phyloP scores from a whole-genome alignment of 768 basidiomycete species.

The Scleroderma bovista region DNA sequence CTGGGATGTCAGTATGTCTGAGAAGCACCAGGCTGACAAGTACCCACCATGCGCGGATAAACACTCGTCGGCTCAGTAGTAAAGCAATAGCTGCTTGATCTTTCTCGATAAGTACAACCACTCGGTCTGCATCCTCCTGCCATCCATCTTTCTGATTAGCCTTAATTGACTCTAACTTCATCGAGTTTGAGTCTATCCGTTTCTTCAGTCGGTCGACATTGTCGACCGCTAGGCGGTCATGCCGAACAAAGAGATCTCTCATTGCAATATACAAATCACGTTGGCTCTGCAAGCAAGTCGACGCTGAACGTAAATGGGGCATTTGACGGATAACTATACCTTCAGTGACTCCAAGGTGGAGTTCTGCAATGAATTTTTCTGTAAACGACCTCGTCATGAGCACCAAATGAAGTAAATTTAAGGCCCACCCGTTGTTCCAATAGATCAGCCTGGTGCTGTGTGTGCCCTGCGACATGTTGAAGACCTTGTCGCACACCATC shows the following conservation, averaged over 20 bases:
- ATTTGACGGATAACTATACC: slow-evolving; percentile 33
- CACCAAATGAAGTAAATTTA: background rate
- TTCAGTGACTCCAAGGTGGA: slow-evolving; percentile 75
- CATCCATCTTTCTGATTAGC: slow-evolving; percentile 72
- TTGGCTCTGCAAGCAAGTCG: slow-evolving; percentile 45
- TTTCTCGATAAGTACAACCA: slow-evolving; percentile 68
- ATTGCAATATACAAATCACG: slow-evolving; percentile 84
- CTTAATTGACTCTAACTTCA: slow-evolving; percentile 73
- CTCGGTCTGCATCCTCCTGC: slow-evolving; percentile 79
- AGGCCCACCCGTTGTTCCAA: slow-evolving; percentile 64
- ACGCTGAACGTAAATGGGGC: slow-evolving; percentile 8
- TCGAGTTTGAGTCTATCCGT: slow-evolving; percentile 68
- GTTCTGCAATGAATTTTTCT: slow-evolving; percentile 62
- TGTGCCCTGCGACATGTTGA: slow-evolving; percentile 57
- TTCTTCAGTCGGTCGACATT: slow-evolving; percentile 85
- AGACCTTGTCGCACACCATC: slow-evolving; percentile 73
- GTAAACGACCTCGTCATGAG: slow-evolving; percentile 2
- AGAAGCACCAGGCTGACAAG: background rate
- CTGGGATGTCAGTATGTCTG: slow-evolving; percentile 4
- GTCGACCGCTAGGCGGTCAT: slow-evolving; percentile 85
- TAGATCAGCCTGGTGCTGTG: slow-evolving; percentile 66
- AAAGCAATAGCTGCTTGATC: slow-evolving; percentile 79
- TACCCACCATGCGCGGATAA: slow-evolving; percentile 78
- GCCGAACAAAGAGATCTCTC: slow-evolving; percentile 80
- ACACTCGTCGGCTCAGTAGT: slow-evolving; percentile 73